Base-by-base conservation (phyloP, 352 stramenopile genomes). In the Phytopythium mirpurense region DNA sequence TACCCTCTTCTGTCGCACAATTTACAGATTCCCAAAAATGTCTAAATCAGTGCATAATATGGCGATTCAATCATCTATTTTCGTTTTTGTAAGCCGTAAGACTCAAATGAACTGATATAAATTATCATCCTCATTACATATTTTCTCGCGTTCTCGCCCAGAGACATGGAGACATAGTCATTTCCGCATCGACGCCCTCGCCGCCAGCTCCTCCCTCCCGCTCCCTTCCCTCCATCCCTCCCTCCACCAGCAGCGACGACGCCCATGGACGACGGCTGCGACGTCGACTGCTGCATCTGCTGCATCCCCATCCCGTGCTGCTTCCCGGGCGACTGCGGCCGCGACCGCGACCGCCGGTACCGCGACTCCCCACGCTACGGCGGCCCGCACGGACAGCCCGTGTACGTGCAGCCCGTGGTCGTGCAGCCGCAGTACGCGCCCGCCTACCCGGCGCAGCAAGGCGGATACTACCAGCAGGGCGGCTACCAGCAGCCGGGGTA, bases 201-300 rank as follows among this genome's bases (percentile, higher is more conserved):
- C 29, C 9, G 29, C 29, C 29, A 32, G 9, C 29, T 10, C 29
- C 29, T 32, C 29, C 12, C n/a, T 11, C n/a, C n/a, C n/a, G n/a
- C n/a, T n/a, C n/a, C n/a, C n/a, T n/a, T n/a, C n/a, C n/a, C n/a
- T n/a, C n/a, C n/a, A n/a, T n/a, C n/a, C 38, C 38, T 24, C 38
- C 23, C 12, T 18, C 21, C 21, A 18, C n/a, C n/a, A 32, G 5
- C 5, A 4, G 35, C 42, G 15, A 34, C n/a, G 23, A 11, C 11
- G 24, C 14, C 16, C 16, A 50, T 50, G 43, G 26, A 36, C 43
- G 43, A 49, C 43, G 43, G 19, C 43, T 37, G 45, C 31, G 46
- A 42, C 29, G n/a, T 52, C 29, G 46, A 52, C 46, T 52, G 46
- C 46, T 52, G 46, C 46, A 52, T 52, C 46, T 52, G 46, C 46